Evolutionary conservation across 78 protist species (phyloP), one percentile per base, ranked within the genome.

Genomic region (Mantamonas sphyraenae): DNA sequence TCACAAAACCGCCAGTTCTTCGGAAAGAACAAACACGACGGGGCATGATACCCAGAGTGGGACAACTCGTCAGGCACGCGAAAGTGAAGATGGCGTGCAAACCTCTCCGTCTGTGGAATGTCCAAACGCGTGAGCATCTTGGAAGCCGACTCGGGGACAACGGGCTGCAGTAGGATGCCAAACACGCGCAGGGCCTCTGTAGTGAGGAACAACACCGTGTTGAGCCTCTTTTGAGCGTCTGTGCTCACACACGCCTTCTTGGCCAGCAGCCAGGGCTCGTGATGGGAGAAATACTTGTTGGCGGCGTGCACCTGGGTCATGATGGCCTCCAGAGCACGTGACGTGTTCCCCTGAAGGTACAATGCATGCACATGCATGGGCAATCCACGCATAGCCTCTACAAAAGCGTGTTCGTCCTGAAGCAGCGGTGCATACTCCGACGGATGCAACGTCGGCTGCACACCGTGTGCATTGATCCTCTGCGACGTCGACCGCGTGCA

Each of bases 231-330:
- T n/a, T 3, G 43, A 22, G 16, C 39, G n/a, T 31, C 37, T n/a
- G n/a, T n/a, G n/a, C n/a, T n/a, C n/a, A n/a, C n/a, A n/a, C n/a
- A n/a, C n/a, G n/a, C n/a, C n/a, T n/a, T n/a, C 53, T 64, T 42
- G 45, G 17, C 53, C 62, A 62, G 42, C 71, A 28, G 39, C 77
- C 77, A 72, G 9, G 77, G 77, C 9, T 47, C 67, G 40, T 4
- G 16, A 28, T 59, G 55, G 34, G 77, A 55, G 61, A 60, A 4
- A 34, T 58, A 72, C 34, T 35, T 31, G 47, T 72, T 72, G 55
- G 40, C 19, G 26, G 2, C 63, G n/a, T 40, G n/a, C 33, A 58
- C 8, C 20, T 4, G 28, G 34, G 55, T 33, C 56, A 51, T 45
- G 42, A 55, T 47, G 64, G 42, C 65, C 22, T 8, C 7, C 43